These are phyloP conservation scores for Penstemon eatonii DNA, from an alignment of 257 asterid genomes.

Conservation along the genomic window DNA sequence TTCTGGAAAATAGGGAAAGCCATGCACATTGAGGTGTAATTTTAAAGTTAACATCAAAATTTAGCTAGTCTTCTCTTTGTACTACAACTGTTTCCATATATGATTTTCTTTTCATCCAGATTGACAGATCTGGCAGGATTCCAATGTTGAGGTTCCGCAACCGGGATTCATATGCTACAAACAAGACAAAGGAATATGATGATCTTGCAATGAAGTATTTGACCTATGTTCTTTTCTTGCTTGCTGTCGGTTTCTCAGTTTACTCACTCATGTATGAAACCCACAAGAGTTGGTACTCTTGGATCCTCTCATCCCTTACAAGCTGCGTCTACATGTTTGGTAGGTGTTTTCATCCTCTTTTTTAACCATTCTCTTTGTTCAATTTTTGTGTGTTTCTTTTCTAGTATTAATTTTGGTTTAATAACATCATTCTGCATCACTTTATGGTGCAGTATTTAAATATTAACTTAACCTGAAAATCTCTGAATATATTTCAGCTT, in stretches of 20 bases:
- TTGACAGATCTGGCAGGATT: slow-evolving; percentile 90
- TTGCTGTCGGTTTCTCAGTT: slow-evolving; percentile 73
- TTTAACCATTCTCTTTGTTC: not conserved
- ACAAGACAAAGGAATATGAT: slow-evolving; percentile 97
- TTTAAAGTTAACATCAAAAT: slow-evolving; percentile 6
- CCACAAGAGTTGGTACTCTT: slow-evolving; percentile 99
- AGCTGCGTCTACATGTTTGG: slow-evolving; percentile 99
- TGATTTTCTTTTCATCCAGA: slow-evolving; percentile 37
- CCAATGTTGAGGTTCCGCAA: slow-evolving; percentile 92
- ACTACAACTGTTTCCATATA: slow-evolving; percentile 8
- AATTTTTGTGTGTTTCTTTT: slow-evolving; percentile 15
- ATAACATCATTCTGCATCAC: not conserved
- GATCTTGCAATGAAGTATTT: slow-evolving; percentile 98
- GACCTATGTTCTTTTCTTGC: slow-evolving; percentile 79
- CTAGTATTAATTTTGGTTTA: not conserved
- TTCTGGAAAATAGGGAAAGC: slow-evolving; percentile 99
- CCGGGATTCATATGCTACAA: slow-evolving; percentile 90
- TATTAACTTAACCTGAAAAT: not conserved
- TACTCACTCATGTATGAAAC: slow-evolving; percentile 91
- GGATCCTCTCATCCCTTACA: slow-evolving; percentile 94
- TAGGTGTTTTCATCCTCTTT: slow-evolving; percentile 44
- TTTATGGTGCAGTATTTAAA: not conserved
- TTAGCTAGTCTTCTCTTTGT: not conserved
- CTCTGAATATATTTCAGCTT: not conserved
- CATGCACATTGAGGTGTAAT: slow-evolving; percentile 90